Conservation (phyloP, 768 basidiomycete species). For the Candolleomyces aberdarensis region DNA sequence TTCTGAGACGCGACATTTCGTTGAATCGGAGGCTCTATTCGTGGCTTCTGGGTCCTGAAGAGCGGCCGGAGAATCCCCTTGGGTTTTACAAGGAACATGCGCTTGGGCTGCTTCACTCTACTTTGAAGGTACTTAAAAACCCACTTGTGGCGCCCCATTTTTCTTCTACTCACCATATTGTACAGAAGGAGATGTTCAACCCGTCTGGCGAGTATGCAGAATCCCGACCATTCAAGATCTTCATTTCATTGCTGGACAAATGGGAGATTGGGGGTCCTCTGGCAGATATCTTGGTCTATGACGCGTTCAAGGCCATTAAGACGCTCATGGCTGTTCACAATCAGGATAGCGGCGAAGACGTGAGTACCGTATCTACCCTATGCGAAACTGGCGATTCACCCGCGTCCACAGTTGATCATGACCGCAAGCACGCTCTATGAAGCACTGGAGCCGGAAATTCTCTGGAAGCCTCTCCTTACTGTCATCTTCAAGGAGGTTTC, state of each 20-base stretch:
- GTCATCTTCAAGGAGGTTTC: constrained; percentile 54
- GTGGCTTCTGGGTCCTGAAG: constrained; percentile 87
- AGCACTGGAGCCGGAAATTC: constrained; percentile 82
- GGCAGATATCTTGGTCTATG: constrained; percentile 75
- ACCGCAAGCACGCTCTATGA: constrained; percentile 90
- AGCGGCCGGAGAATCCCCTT: constrained; percentile 72
- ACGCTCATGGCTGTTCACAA: constrained; percentile 44
- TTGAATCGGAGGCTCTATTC: constrained; percentile 89
- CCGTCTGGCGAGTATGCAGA: constrained; percentile 72
- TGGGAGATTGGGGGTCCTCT: constrained; percentile 90
- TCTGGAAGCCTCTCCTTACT: constrained; percentile 77
- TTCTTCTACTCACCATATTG: not conserved
- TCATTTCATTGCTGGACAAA: constrained; percentile 92
- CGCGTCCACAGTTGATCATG: constrained; percentile 54
- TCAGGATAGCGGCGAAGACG: constrained; percentile 59
- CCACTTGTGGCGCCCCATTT: not conserved
- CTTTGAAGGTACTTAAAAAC: constrained; percentile 53
- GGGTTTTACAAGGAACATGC: constrained; percentile 66
- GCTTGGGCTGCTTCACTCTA: constrained; percentile 65
- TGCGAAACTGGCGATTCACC: not conserved
- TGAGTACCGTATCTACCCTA: constrained; percentile 26
- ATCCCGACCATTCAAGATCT: constrained; percentile 91
- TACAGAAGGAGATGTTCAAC: constrained; percentile 71
- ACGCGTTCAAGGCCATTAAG: constrained; percentile 74
- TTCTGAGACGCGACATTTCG: constrained; percentile 88